Evolutionary conservation across 176 grass and related monocot species (phyloP).

Genomic region (Pontederia crassipes): DNA sequence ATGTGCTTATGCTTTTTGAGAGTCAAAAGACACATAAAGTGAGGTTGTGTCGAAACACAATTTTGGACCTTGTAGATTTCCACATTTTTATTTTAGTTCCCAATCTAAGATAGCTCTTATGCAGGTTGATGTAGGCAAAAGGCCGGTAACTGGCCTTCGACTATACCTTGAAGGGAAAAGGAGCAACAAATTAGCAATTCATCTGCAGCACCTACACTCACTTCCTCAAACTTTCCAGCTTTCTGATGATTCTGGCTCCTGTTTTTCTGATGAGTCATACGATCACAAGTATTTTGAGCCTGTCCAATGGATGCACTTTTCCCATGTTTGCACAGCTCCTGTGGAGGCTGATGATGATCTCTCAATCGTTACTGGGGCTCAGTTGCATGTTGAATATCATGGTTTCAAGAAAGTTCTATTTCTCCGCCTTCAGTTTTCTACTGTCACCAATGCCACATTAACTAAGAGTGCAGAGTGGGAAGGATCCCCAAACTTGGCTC

Average conservation of each 20-base stretch:
- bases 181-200: constrained; percentile 89
- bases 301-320: constrained; percentile 73
- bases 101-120: neutral
- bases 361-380: constrained; percentile 73
- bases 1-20: no score
- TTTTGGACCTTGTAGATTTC: no score
- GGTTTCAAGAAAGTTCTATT: constrained; percentile 90
- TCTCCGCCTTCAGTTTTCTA: constrained; percentile 63
- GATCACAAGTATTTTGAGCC: constrained; percentile 81
- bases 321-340: constrained; percentile 81
- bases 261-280: constrained; percentile 29
- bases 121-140: constrained; percentile 85
- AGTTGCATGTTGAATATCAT: constrained; percentile 47
- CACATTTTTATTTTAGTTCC: no score
- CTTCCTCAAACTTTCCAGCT: constrained; percentile 80
- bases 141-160: constrained; percentile 67
- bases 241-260: constrained; percentile 34
- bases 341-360: constrained; percentile 64
- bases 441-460: constrained; percentile 31
- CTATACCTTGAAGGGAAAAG: constrained; percentile 89
- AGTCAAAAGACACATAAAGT: no score
- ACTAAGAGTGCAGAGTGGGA: constrained; percentile 71
- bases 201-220: constrained; percentile 84
- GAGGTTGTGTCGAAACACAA: no score
- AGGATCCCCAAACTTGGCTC: constrained; percentile 64